Percentiles rank a stretch among this genome's conserved stretches.
Conservation (phyloP, 768 basidiomycete genomes). For the Mycena crocata region DNA sequence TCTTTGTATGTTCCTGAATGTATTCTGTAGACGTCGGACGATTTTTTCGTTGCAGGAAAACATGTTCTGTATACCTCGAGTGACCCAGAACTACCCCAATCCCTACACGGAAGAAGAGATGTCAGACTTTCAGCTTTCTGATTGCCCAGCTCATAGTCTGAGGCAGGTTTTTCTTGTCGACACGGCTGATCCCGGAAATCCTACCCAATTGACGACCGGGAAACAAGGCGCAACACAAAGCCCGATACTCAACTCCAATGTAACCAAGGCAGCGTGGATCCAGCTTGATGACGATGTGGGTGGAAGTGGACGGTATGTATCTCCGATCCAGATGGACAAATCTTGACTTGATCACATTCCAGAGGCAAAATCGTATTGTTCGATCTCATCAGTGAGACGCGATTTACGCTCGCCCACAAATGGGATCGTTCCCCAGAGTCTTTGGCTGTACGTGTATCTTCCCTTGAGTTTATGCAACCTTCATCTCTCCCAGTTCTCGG, state of each 20-base stretch:
- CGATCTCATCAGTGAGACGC: conserved; percentile 74
- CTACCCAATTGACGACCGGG: conserved; percentile 83
- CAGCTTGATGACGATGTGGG: conserved; percentile 88
- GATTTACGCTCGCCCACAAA: conserved; percentile 78
- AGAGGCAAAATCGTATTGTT: conserved; percentile 85
- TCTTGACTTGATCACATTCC: neutral
- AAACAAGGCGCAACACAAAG: conserved; percentile 84
- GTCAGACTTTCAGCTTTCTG: conserved; percentile 50
- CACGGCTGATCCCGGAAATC: conserved; percentile 60
- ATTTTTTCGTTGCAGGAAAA: conserved; percentile 78
- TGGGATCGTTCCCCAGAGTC: conserved; percentile 88
- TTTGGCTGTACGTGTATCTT: conserved; percentile 62
- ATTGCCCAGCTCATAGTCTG: neutral
- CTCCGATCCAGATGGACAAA: neutral
- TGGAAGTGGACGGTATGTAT: conserved; percentile 83
- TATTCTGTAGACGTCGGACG: conserved; percentile 66
- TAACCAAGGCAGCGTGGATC: conserved; percentile 86
- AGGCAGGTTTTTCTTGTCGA: conserved; percentile 81
- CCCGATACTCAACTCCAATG: conserved; percentile 74
- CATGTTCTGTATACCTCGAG: conserved; percentile 89
- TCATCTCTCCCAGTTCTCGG: conserved; percentile 71
- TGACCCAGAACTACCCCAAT: conserved; percentile 78
- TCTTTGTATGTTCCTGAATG: neutral
- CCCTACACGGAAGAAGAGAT: conserved; percentile 92
- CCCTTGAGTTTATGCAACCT: neutral